phyloP scores from a whole-genome alignment of 176 grass and related monocot genomes.

The Zizania latifolia region DNA sequence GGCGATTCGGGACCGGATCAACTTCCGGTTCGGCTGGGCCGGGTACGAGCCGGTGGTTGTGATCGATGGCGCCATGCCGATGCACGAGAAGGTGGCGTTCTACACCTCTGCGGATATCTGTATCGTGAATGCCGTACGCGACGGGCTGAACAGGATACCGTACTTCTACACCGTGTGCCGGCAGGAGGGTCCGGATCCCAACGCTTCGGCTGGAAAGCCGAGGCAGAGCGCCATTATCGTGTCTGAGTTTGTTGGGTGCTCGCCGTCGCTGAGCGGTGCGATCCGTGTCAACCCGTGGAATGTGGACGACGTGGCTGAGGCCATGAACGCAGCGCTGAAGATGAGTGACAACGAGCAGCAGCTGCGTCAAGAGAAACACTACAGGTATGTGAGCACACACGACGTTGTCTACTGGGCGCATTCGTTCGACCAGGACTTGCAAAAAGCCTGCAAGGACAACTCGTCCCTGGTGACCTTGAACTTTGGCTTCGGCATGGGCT shows the following conservation, averaged over 20 bases:
- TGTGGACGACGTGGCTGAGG: conserved; percentile 42
- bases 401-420: conserved; percentile 51
- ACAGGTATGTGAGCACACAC: conserved; percentile 53
- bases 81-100: conserved; percentile 55
- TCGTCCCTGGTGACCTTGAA: conserved; percentile 32
- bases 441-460: conserved; percentile 43
- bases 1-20: conserved; percentile 45
- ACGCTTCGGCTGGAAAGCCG: not conserved
- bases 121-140: conserved; percentile 51
- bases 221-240: conserved; percentile 47
- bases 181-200: conserved; percentile 24
- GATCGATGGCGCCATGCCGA: conserved; percentile 37
- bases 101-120: conserved; percentile 51
- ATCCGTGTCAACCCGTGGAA: conserved; percentile 62
- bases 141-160: conserved; percentile 51
- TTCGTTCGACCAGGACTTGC: conserved; percentile 55
- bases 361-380: conserved; percentile 59
- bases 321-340: conserved; percentile 32
- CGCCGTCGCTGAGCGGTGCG: conserved; percentile 53
- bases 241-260: conserved; percentile 68
- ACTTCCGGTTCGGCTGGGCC: conserved; percentile 24
- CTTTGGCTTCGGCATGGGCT: conserved; percentile 51
- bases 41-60: conserved; percentile 48
- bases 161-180: conserved; percentile 55
- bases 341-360: conserved; percentile 30